Percentiles rank a stretch among this genome's conserved stretches.
Conservation (phyloP, 129 eudicot genomes). For the Heracleum sosnowskyi region DNA sequence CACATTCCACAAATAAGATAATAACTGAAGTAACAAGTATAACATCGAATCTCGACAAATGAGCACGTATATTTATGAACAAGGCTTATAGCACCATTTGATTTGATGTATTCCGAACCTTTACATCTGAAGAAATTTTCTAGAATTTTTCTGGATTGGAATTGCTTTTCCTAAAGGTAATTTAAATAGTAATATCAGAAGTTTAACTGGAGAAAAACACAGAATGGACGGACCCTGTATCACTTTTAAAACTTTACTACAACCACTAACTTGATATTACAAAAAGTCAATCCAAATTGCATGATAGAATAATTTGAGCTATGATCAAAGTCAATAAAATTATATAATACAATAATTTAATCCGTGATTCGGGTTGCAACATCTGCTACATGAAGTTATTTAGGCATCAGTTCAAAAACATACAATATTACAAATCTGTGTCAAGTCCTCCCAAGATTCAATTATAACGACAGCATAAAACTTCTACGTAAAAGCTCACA, state of each 20-base stretch:
- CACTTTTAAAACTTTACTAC: not conserved
- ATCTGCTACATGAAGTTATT: not conserved
- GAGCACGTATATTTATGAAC: not conserved
- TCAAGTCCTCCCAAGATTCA: not conserved
- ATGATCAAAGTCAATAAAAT: not conserved
- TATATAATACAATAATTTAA: not conserved
- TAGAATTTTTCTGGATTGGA: not conserved
- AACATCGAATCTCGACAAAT: not conserved
- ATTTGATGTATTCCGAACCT: not conserved
- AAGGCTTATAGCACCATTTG: not conserved
- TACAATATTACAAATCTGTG: not conserved
- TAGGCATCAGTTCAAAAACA: not conserved
- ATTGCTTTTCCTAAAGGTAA: not conserved
- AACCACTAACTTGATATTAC: not conserved
- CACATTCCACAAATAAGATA: not conserved
- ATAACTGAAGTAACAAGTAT: not conserved
- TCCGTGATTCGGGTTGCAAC: not conserved
- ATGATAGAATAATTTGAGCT: not conserved
- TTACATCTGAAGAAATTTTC: not conserved
- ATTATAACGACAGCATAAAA: not conserved
- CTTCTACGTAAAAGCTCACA: not conserved
- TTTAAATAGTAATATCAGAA: not conserved
- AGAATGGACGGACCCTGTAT: not conserved
- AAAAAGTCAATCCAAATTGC: not conserved
- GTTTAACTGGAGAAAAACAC: not conserved